These are phyloP conservation scores for Boeremia lycopersici DNA, from an alignment of 2,329 filamentous ascomycete genomes.

Conservation along the genomic window DNA sequence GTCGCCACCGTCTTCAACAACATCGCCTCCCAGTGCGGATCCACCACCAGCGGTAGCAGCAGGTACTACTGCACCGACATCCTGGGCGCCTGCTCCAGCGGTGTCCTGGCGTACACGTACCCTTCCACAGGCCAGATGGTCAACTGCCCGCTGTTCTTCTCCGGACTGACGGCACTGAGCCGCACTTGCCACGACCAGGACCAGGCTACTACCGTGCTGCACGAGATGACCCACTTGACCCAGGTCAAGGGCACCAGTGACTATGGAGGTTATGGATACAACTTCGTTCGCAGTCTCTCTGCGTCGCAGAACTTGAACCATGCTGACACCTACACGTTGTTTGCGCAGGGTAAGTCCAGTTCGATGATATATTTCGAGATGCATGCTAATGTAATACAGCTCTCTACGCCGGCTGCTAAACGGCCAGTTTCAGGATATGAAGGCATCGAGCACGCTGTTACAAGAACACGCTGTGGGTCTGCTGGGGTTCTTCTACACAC, in stretches of 20 bases:
- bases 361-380: background rate
- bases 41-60: slow-evolving; percentile 56
- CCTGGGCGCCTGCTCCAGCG: slow-evolving; percentile 54
- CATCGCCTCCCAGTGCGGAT: slow-evolving; percentile 61
- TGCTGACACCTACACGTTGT: slow-evolving; percentile 62
- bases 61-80: slow-evolving; percentile 64
- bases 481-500: background rate
- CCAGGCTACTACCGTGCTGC: slow-evolving; percentile 65
- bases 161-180: slow-evolving; percentile 55
- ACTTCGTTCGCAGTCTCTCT: slow-evolving; percentile 51
- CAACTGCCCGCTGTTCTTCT: slow-evolving; percentile 66
- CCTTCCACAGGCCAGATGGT: slow-evolving; percentile 60
- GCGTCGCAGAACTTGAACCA: slow-evolving; percentile 62
- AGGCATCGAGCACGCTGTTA: background rate
- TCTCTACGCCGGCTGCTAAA: slow-evolving; percentile 7
- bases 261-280: slow-evolving; percentile 61
- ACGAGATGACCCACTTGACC: slow-evolving; percentile 67
- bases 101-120: slow-evolving; percentile 65
- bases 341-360: slow-evolving; percentile 21
- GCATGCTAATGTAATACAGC: background rate
- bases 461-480: background rate
- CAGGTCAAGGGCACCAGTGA: slow-evolving; percentile 64
- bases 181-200: slow-evolving; percentile 65
- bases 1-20: slow-evolving; percentile 60
- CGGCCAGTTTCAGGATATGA: background rate